Base-by-base conservation (phyloP, 371 early-diverging fungal species). In the Mycotypha africana region DNA sequence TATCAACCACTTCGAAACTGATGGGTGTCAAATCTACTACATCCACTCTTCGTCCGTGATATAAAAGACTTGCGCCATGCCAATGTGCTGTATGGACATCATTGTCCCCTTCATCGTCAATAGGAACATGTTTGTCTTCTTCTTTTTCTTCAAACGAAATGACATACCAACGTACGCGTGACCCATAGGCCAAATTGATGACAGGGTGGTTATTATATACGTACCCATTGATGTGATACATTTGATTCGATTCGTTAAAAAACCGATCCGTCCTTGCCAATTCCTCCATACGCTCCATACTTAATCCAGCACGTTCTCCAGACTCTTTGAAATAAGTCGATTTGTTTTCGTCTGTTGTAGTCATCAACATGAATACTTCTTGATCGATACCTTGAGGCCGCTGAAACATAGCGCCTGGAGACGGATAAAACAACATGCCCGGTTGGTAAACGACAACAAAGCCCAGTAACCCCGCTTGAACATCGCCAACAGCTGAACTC, bases 11-110 rank as follows among this genome's bases (percentile, higher is more conserved):
- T 43, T 67, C 58, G 36, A 74, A 74, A 33, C 65, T 62, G 23
- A 67, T 53, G 0, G 74, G 68, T 21, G 57, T 56, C 23, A 77
- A 47, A 28, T 74, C 73, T 3, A 77, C 61, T 8, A 70, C 73
- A 42, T 77, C 78, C 8, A 72, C 62, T 7, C 75, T 59, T 31
- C 62, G 67, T 0, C 78, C 78, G 19, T 62, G 53, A 14, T 60
- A 40, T 8, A 77, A 45, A 3, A 74, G 20, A 0, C 74, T 74
- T 0, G 63, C 57, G 4, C 74, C 74, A 48, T 77, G 78, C 78
- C 78, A 77, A 24, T 74, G 74, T 0, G 71, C 78, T 2, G 78
- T 72, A 58, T 77, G 78, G 4, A 56, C 39, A 56, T 77, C 78
- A n/a, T n/a, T n/a, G n/a, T n/a, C n/a, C n/a, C n/a, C n/a, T n/a